Evolutionary conservation across 495 filamentous ascomycete genomes (phyloP), one percentile per base, ranked within the genome.

Genomic region (Lophium mytilinum): DNA sequence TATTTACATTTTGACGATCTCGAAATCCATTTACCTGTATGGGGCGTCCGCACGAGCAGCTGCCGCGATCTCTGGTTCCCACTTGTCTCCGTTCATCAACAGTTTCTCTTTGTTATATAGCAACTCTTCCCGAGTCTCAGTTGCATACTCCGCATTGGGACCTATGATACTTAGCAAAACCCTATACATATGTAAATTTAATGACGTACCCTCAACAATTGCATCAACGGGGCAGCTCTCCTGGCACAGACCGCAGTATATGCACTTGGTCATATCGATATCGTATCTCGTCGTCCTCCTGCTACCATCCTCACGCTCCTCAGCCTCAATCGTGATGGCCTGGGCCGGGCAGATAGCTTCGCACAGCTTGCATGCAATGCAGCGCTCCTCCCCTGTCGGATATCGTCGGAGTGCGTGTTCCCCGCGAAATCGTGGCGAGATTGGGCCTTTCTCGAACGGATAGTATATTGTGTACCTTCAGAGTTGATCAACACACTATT

Each of bases 221-320:
- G 93, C 93, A 73, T 98, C 93, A 34, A 97, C 93, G 33, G 93
- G 93, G 75, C 93, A 98, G 61, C 88, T 94, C 78, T 98, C 93
- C 76, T 98, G 93, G 80, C 93, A 98, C 78, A 94, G 94, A 12
- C 93, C 93, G 71, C 93, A 98, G 80, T 97, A 98, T 71, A 98
- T 98, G 75, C 93, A 98, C 79, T 98, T 98, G 69, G 93, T 97
- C 93, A 98, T 98, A 78, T 98, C 93, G 71, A 98, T 95, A 75
- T 98, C 93, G 75, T 98, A 98, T 69, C 91, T 83, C 50, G 92
- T 96, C 47, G 93, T 98, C 66, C 93, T 82, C 68, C 93, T 81
- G 64, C 88, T 93, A 43, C 93, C 93, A 67, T 98, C 93, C 67
- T 85, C 88, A 73, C 93, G 90, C 76, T 98, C 93, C 68, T 98